These are phyloP conservation scores for Pseudogymnoascus sp. DNA, from an alignment of 2,329 filamentous ascomycete genomes.

Conservation along the genomic window DNA sequence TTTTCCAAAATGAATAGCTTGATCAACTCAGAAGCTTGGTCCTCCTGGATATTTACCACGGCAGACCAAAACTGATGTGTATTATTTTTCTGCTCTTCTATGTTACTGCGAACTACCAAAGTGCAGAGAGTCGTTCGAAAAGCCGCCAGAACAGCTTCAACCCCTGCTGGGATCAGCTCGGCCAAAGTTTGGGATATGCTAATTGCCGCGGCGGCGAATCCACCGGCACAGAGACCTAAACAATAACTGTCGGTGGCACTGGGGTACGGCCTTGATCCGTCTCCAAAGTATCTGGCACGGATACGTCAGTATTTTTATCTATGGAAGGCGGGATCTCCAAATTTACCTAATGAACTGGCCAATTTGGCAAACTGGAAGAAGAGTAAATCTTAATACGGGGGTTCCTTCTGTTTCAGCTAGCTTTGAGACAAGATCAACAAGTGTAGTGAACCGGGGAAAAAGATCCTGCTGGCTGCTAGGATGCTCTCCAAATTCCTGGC, in stretches of 20 bases:
- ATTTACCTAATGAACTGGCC: slow-evolving; percentile 1
- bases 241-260: background rate
- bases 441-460: background rate
- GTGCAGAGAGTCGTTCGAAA: slow-evolving; percentile 20
- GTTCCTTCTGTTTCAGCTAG: background rate
- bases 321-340: background rate
- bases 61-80: slow-evolving; percentile 13
- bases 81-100: background rate
- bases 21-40: background rate
- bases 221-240: slow-evolving; percentile 24
- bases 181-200: slow-evolving; percentile 18
- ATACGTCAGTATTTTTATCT: background rate
- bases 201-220: slow-evolving; percentile 23
- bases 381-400: background rate
- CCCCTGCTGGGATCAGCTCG: slow-evolving; percentile 22
- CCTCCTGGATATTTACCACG: background rate
- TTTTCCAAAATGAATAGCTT: slow-evolving; percentile 6
- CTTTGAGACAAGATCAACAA: slow-evolving; percentile 1
- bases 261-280: background rate
- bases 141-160: slow-evolving; percentile 21
- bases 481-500: background rate
- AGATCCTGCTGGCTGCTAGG: background rate
- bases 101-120: background rate
- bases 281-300: background rate
- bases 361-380: background rate